A percentile compares a stretch with the other conserved stretches of the same genome.
Evolutionary conservation across 805 yeast genomes (phyloP).

Genomic region (Candida khao-thaluensis): DNA sequence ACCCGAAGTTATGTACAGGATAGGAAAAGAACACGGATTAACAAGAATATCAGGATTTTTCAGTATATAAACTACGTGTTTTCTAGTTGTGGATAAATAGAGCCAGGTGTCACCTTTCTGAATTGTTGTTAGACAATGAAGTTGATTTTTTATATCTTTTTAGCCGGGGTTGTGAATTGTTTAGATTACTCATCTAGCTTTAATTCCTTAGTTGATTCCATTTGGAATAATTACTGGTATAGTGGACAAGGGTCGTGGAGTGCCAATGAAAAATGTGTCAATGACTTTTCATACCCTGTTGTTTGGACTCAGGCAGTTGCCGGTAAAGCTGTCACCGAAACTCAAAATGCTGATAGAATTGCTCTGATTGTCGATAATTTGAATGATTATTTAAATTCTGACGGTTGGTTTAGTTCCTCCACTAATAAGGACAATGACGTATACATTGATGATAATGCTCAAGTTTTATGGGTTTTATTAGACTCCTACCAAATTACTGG

Average conservation of each 20-base stretch:
- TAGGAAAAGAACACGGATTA: neutral
- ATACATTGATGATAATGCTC: slow-evolving; percentile 31
- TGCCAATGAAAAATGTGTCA: slow-evolving; percentile 18
- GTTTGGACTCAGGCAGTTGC: slow-evolving; percentile 31
- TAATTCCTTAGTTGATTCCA: slow-evolving; percentile 5
- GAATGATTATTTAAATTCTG: slow-evolving; percentile 18
- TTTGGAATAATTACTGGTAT: slow-evolving; percentile 23
- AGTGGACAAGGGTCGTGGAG: slow-evolving; percentile 16
- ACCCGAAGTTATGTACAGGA: neutral
- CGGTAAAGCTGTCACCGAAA: slow-evolving; percentile 20
- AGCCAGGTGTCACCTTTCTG: too few species aligned
- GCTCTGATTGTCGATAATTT: slow-evolving; percentile 15
- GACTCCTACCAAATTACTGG: slow-evolving; percentile 23
- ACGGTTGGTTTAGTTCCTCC: slow-evolving; percentile 25
- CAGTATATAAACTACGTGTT: neutral
- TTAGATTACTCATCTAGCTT: slow-evolving; percentile 6
- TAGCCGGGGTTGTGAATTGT: neutral
- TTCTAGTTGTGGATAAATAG: too few species aligned
- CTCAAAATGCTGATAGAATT: slow-evolving; percentile 16
- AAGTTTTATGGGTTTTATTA: slow-evolving; percentile 25
- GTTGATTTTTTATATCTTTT: neutral
- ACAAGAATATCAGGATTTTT: neutral
- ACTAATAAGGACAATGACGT: slow-evolving; percentile 24
- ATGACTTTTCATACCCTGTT: slow-evolving; percentile 16
- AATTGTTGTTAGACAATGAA: too few species aligned